Percentiles rank a stretch among this genome's conserved stretches.
phyloP scores from a whole-genome alignment of 2,329 filamentous ascomycete genomes.

The Cryphonectria nitschkei region DNA sequence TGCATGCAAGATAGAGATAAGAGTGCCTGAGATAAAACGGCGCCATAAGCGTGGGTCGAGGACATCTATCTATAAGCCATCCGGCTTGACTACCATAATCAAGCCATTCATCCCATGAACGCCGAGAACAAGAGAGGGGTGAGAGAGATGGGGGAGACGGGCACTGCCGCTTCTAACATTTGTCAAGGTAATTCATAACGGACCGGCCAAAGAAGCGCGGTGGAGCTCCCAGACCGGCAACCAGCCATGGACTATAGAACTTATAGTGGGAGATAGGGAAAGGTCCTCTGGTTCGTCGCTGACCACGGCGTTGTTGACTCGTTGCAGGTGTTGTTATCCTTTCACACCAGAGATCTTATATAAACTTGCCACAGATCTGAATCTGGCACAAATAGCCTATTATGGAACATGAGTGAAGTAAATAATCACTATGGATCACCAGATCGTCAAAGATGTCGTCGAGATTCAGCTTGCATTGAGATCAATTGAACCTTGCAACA shows the following conservation, averaged over 20 bases:
- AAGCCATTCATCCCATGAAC: background rate
- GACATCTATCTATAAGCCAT: background rate
- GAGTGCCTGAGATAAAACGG: constrained; percentile 4
- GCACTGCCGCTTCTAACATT: constrained; percentile 9
- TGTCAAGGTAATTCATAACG: constrained; percentile 27
- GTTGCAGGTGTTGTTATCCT: background rate
- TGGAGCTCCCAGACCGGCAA: constrained; percentile 11
- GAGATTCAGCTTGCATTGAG: background rate
- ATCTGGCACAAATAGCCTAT: too few relatives aligned
- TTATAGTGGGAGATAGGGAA: background rate
- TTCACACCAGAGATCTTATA: background rate
- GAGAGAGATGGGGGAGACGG: background rate
- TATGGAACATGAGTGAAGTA: background rate
- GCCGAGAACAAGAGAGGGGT: background rate
- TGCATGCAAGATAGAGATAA: constrained; percentile 24
- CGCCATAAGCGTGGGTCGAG: background rate
- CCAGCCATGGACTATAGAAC: background rate
- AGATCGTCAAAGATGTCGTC: background rate
- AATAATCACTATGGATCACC: background rate
- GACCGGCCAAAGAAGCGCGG: constrained; percentile 18
- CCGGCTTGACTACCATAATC: background rate
- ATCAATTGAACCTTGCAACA: background rate
- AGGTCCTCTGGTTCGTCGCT: background rate
- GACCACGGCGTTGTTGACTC: background rate
- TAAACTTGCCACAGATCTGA: background rate